Evolutionary conservation across 768 basidiomycete species (phyloP).

Genomic region (Leccinum subtestaceum): DNA sequence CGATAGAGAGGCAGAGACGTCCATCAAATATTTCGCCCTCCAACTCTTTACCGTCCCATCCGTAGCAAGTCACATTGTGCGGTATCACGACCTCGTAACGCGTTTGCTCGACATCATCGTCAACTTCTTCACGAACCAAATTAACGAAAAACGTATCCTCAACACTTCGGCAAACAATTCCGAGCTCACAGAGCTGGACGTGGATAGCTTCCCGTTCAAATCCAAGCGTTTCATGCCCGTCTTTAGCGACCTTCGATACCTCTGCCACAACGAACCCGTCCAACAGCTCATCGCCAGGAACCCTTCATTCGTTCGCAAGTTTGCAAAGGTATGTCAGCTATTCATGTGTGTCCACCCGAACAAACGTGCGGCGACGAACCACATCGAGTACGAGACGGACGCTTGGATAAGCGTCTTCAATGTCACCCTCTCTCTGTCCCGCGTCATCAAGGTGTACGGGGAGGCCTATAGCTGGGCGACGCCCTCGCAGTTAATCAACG

Average conservation of each 20-base stretch:
- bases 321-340: constrained; percentile 75
- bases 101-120: constrained; percentile 81
- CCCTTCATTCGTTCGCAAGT: constrained; percentile 63
- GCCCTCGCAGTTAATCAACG: constrained; percentile 56
- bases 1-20: constrained; percentile 93
- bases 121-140: constrained; percentile 91
- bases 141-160: constrained; percentile 65
- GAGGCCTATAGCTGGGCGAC: constrained; percentile 69
- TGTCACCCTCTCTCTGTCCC: constrained; percentile 84
- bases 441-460: constrained; percentile 87
- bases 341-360: constrained; percentile 96
- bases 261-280: constrained; percentile 78
- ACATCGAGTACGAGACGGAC: constrained; percentile 96
- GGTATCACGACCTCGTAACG: constrained; percentile 67
- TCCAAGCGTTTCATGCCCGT: constrained; percentile 96
- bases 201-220: constrained; percentile 85
- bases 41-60: constrained; percentile 93
- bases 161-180: constrained; percentile 21
- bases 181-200: constrained; percentile 51
- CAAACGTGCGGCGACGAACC: constrained; percentile 72
- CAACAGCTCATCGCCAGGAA: constrained; percentile 74
- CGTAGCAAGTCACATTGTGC: constrained; percentile 75
- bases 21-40: constrained; percentile 89
- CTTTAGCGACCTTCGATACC: constrained; percentile 85
- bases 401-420: constrained; percentile 97